A percentile compares a stretch with the other conserved stretches of the same genome.
Evolutionary conservation across 208 protist genomes (phyloP).

Genomic region (Trypanosoma rangeli): DNA sequence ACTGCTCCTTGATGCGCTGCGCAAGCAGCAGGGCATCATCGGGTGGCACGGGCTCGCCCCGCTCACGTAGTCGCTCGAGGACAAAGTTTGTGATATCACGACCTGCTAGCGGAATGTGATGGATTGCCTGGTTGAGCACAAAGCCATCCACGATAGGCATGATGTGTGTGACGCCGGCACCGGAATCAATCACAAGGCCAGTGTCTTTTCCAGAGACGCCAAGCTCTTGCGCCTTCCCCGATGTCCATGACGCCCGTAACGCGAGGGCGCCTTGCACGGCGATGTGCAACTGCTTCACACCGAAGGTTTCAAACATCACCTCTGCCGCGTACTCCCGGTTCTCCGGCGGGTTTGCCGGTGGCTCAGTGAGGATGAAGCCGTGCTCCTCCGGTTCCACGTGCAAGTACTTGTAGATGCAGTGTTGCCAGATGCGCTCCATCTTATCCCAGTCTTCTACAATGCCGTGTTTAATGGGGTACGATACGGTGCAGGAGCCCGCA

Average conservation of each 20-base stretch:
- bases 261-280: constrained; percentile 97
- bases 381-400: constrained; percentile 98
- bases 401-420: constrained; percentile 97
- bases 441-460: constrained; percentile 95
- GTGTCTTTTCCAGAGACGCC: constrained; percentile 39
- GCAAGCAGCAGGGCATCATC: constrained; percentile 92
- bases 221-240: constrained; percentile 37
- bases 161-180: constrained; percentile 98
- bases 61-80: constrained; percentile 92
- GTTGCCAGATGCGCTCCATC: constrained; percentile 98
- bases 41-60: constrained; percentile 83
- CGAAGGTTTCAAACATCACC: constrained; percentile 99
- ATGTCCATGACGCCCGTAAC: constrained; percentile 92
- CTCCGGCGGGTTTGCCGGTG: constrained; percentile 96
- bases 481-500: constrained; percentile 20
- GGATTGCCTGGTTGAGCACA: constrained; percentile 95
- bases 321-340: constrained; percentile 98
- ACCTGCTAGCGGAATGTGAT: constrained; percentile 96
- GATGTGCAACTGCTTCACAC: constrained; percentile 97
- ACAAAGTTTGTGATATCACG: constrained; percentile 96
- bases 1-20: constrained; percentile 93
- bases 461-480: constrained; percentile 94
- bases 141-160: constrained; percentile 98
- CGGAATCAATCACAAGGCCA: constrained; percentile 97
- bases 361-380: constrained; percentile 97